Evolutionary conservation across 2,329 filamentous ascomycete genomes (phyloP), one percentile per base, ranked within the genome.

Genomic region (Neopestalotiopsis rosae): DNA sequence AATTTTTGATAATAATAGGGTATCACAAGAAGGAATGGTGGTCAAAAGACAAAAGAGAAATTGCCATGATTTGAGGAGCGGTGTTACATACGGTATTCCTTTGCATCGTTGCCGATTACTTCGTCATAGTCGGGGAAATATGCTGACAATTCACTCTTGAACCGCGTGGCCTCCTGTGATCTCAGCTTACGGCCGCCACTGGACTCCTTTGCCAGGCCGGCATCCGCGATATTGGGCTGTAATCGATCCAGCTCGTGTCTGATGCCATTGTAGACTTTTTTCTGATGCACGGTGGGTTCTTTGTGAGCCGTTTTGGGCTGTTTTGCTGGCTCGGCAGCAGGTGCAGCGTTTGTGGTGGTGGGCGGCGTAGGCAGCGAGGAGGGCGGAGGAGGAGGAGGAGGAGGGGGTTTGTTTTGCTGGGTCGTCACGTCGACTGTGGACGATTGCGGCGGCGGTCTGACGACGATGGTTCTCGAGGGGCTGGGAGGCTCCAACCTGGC

Each of bases 51-150:
- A 42, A 49, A 42, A 62, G 38, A 28, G 28, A 28, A 17, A n/a
- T 40, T 52, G 45, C 45, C 6, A 24, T 12, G 56, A 24, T 38
- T 38, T 17, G 61, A 5, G 6, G 9, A 62, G 52, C 42, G 28
- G 56, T 68, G 65, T 66, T 52, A 85, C 89, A 79, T 87, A 95
- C 94, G 91, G 74, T 91, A 86, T 81, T 95, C 91, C 75, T 92
- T 92, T 52, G 91, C 89, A 71, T 94, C 91, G 77, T 97, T 93
- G 71, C 93, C 94, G 81, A 98, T 94, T 73, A 98, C 89, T 78
- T 97, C 94, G 81, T 98, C 95, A 80, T 97, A 98, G 76, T 97
- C 95, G 66, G 93, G 91, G 77, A 98, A 98, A 82, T 97, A 98
- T 62, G 90, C 88, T 49, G 94, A 91, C 70, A 98, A 86, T 77